phyloP scores from a whole-genome alignment of 495 filamentous ascomycete species.

The Neurospora sp. region DNA sequence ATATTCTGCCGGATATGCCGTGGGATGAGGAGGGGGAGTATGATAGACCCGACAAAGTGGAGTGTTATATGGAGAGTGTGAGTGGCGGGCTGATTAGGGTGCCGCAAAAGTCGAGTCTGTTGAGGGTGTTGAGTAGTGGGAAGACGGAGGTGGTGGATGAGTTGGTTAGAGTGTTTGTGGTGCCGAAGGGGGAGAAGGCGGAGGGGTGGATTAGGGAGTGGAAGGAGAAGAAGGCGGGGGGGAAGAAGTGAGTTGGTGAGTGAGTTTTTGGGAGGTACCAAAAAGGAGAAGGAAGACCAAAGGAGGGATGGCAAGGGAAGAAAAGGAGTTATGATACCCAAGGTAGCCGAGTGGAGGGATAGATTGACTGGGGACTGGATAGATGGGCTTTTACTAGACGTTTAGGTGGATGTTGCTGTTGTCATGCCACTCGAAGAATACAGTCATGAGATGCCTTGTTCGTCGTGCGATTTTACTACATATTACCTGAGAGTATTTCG shows the following conservation, averaged over 20 bases:
- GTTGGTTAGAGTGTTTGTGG: conserved; percentile 66
- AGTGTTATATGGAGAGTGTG: conserved; percentile 81
- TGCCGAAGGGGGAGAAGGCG: conserved; percentile 54
- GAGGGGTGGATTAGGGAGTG: conserved; percentile 72
- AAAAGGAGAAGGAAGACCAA: too few species aligned
- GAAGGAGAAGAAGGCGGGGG: conserved; percentile 54
- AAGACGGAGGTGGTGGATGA: conserved; percentile 84
- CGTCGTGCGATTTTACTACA: too few species aligned
- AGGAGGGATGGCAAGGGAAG: too few species aligned
- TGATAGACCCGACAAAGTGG: conserved; percentile 45
- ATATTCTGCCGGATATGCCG: conserved; percentile 62
- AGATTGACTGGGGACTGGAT: not conserved
- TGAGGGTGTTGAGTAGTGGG: conserved; percentile 64
- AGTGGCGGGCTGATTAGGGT: conserved; percentile 76
- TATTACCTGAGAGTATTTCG: too few species aligned
- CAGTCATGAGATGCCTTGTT: too few species aligned
- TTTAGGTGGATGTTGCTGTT: not conserved
- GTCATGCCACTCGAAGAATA: not conserved
- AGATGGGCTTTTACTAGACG: not conserved
- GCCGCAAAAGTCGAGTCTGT: conserved; percentile 70
- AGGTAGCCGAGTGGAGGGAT: not conserved
- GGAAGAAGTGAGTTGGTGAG: not conserved
- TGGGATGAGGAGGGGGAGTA: conserved; percentile 75
- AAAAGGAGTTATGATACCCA: not conserved
- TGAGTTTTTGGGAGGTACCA: too few species aligned